Percentiles rank a stretch among this genome's conserved stretches.
These are phyloP conservation scores for Cladosporium sp. DNA, from an alignment of 2,329 filamentous ascomycete species.

Conservation along the genomic window DNA sequence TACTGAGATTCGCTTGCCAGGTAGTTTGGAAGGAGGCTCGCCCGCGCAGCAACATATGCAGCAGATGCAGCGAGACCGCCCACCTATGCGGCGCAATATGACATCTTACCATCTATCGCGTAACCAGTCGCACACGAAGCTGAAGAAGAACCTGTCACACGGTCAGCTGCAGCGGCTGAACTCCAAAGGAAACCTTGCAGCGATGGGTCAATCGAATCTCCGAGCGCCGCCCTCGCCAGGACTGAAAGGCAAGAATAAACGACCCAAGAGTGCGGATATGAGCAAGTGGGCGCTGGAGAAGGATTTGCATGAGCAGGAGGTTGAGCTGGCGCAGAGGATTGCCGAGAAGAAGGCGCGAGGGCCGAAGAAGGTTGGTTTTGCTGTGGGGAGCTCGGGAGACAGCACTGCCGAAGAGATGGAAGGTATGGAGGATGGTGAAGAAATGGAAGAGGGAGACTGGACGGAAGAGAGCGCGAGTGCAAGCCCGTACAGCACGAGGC, in stretches of 20 bases:
- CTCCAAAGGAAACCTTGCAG: conserved; percentile 40
- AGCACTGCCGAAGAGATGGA: conserved; percentile 31
- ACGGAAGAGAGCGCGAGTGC: conserved; percentile 39
- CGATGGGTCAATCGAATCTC: conserved; percentile 22
- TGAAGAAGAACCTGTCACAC: conserved; percentile 45
- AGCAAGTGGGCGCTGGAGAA: conserved; percentile 25
- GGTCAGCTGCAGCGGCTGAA: conserved; percentile 46
- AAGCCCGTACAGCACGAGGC: conserved; percentile 38
- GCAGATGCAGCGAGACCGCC: conserved; percentile 15
- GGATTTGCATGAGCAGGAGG: conserved; percentile 32
- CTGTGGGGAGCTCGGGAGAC: conserved; percentile 31
- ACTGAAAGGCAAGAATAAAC: conserved; percentile 33
- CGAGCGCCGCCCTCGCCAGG: conserved; percentile 31
- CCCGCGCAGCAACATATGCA: conserved; percentile 5
- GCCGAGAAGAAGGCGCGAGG: conserved; percentile 20
- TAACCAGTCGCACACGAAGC: conserved; percentile 33
- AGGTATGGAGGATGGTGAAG: conserved; percentile 32
- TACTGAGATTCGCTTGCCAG: conserved; percentile 37
- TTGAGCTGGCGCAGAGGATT: conserved; percentile 26
- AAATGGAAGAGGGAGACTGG: conserved; percentile 37
- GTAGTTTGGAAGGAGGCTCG: conserved; percentile 33
- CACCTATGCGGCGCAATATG: conserved; percentile 34
- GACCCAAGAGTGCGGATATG: conserved; percentile 35
- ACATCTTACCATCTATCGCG: conserved; percentile 34
- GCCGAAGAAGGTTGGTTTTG: conserved; percentile 36